Percentiles rank a stretch among this genome's conserved stretches.
Evolutionary conservation across 371 early-diverging fungal species (phyloP).

Genomic region (Actinomortierella ambigua): DNA sequence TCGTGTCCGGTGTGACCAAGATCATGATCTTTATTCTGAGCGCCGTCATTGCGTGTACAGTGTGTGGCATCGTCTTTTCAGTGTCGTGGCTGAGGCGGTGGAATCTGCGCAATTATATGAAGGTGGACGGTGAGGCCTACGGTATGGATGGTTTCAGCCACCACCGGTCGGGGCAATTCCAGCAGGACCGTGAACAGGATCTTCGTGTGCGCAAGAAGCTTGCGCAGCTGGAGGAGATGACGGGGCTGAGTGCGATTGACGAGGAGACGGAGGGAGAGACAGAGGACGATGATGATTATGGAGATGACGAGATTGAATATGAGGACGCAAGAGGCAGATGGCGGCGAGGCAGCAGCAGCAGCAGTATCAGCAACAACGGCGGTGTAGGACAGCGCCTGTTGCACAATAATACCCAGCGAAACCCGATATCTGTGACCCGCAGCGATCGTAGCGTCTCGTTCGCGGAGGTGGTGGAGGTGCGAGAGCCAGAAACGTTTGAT

Average conservation of each 20-base stretch:
- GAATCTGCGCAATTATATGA: slow-evolving; percentile 42
- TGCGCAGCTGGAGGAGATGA: slow-evolving; percentile 5
- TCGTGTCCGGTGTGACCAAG: slow-evolving; percentile 25
- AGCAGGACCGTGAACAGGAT: slow-evolving; percentile 6
- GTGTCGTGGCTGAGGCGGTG: slow-evolving; percentile 26
- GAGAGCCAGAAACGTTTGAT: no score
- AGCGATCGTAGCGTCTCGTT: no score
- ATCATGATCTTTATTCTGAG: slow-evolving; percentile 26
- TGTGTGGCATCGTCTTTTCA: slow-evolving; percentile 24
- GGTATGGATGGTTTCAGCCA: slow-evolving; percentile 23
- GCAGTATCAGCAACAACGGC: no score
- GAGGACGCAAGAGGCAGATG: no score
- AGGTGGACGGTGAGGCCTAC: slow-evolving; percentile 19
- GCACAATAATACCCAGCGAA: no score
- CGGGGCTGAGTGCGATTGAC: slow-evolving; percentile 13
- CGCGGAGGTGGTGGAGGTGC: no score
- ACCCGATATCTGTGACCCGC: no score
- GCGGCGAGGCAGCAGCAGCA: no score
- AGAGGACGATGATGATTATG: slow-evolving; percentile 9
- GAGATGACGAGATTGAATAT: slow-evolving; percentile 1
- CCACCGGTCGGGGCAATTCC: slow-evolving; percentile 3
- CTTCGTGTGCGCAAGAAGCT: neutral
- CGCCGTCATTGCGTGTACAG: slow-evolving; percentile 11
- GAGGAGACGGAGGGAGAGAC: neutral
- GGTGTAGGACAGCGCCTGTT: no score